Evolutionary conservation across 352 stramenopile species (phyloP).

Genomic region (Globisporangium rhizosaccharum): DNA sequence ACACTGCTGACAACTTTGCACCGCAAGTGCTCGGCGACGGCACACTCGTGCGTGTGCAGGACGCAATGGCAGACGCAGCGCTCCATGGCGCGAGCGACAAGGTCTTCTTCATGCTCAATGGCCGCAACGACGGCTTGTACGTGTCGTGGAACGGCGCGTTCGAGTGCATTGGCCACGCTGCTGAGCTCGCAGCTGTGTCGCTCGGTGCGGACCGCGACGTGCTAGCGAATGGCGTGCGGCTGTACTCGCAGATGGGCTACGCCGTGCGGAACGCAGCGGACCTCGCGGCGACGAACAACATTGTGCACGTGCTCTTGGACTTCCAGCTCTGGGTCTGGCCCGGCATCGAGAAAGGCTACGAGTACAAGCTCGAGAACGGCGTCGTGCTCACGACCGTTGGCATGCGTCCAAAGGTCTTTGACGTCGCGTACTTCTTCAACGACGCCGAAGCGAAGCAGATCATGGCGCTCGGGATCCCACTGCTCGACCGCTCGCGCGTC

Average conservation of each 20-base stretch:
- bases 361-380: slow-evolving; percentile 65
- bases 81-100: slow-evolving; percentile 27
- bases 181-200: slow-evolving; percentile 38
- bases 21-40: slow-evolving; percentile 31
- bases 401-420: slow-evolving; percentile 63
- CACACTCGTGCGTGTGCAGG: slow-evolving; percentile 34
- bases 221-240: slow-evolving; percentile 59
- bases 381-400: slow-evolving; percentile 68
- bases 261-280: slow-evolving; percentile 46
- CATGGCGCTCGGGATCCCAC: slow-evolving; percentile 41
- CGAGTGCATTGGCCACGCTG: slow-evolving; percentile 41
- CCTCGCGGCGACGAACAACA: slow-evolving; percentile 39
- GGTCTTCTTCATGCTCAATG: slow-evolving; percentile 85
- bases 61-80: slow-evolving; percentile 35
- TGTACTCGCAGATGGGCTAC: slow-evolving; percentile 68
- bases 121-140: slow-evolving; percentile 73
- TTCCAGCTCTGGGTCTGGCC: slow-evolving; percentile 83
- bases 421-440: slow-evolving; percentile 66
- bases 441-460: slow-evolving; percentile 50
- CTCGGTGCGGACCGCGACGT: slow-evolving; percentile 66
- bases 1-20: slow-evolving; percentile 21
- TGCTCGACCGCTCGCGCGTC: slow-evolving; percentile 64
- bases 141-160: slow-evolving; percentile 76
- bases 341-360: slow-evolving; percentile 69
- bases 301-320: slow-evolving; percentile 75